These are phyloP conservation scores for Ilex paraguariensis DNA, from an alignment of 305 asterid species.

Conservation along the genomic window DNA sequence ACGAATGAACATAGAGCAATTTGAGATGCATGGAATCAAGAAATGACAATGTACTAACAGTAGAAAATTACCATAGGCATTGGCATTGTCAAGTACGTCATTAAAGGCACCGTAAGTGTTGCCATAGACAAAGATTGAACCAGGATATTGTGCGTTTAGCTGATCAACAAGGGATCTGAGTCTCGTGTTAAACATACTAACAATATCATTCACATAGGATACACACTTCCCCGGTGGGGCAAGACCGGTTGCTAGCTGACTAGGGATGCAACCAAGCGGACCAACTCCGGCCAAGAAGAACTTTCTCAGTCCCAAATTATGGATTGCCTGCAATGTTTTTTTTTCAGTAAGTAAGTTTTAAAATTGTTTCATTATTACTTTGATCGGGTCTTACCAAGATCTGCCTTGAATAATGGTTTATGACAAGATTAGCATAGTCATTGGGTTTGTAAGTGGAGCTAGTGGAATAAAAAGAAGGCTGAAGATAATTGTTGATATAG, in stretches of 20 bases:
- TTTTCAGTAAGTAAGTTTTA: no score
- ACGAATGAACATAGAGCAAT: no score
- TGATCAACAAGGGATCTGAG: conserved; percentile 45
- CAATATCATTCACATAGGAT: conserved; percentile 32
- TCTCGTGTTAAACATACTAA: conserved; percentile 37
- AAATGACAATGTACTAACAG: no score
- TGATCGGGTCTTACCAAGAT: conserved; percentile 30
- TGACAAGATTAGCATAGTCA: conserved; percentile 54
- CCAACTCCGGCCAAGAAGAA: conserved; percentile 61
- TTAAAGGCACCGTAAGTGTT: conserved; percentile 48
- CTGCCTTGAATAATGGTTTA: conserved; percentile 40
- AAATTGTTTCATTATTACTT: no score
- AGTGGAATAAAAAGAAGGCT: conserved; percentile 41
- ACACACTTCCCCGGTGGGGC: conserved; percentile 47
- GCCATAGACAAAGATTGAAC: conserved; percentile 50
- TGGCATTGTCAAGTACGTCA: conserved; percentile 48
- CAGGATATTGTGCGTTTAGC: conserved; percentile 35
- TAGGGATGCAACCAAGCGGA: conserved; percentile 82
- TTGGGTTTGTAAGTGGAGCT: conserved; percentile 46
- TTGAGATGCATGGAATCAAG: no score
- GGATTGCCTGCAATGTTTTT: conserved; percentile 34
- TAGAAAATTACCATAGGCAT: conserved; percentile 35
- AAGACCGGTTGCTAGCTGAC: conserved; percentile 40
- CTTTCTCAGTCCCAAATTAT: conserved; percentile 49
- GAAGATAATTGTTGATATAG: conserved; percentile 65